These are phyloP conservation scores for Wallemia hederae DNA, from an alignment of 1,284 basidiomycete species.

Conservation along the genomic window DNA sequence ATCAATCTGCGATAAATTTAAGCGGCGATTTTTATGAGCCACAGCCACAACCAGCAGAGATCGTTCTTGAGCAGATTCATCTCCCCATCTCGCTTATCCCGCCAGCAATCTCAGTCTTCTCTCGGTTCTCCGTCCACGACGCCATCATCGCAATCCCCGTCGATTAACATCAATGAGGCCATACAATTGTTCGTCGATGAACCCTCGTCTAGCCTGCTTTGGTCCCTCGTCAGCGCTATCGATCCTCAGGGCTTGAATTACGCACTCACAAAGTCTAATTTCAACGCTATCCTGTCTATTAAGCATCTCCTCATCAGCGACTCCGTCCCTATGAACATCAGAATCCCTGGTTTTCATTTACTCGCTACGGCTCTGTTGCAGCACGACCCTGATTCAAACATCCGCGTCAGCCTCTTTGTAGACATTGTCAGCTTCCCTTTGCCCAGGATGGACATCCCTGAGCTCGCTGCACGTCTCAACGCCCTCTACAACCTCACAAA, in stretches of 20 bases:
- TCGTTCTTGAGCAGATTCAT: background rate
- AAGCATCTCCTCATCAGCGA: background rate
- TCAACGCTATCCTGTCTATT: background rate
- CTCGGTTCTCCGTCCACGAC: background rate
- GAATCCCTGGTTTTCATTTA: background rate
- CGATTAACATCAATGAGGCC: background rate
- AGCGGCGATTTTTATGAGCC: too few species aligned
- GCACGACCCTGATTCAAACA: background rate
- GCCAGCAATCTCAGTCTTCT: background rate
- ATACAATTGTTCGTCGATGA: background rate
- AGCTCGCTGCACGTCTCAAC: background rate
- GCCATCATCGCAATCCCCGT: background rate
- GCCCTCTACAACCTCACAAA: background rate
- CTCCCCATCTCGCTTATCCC: background rate
- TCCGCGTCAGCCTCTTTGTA: background rate
- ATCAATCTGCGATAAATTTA: too few species aligned
- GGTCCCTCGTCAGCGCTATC: background rate
- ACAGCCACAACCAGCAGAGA: background rate
- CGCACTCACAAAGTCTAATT: background rate
- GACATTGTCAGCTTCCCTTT: constrained; percentile 1
- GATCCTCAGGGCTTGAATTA: background rate
- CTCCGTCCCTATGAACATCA: background rate
- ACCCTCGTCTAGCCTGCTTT: background rate
- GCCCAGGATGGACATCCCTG: background rate
- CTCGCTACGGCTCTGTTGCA: background rate